Evolutionary conservation across 139 green algal species (phyloP).

Genomic region (Volvox africanus): DNA sequence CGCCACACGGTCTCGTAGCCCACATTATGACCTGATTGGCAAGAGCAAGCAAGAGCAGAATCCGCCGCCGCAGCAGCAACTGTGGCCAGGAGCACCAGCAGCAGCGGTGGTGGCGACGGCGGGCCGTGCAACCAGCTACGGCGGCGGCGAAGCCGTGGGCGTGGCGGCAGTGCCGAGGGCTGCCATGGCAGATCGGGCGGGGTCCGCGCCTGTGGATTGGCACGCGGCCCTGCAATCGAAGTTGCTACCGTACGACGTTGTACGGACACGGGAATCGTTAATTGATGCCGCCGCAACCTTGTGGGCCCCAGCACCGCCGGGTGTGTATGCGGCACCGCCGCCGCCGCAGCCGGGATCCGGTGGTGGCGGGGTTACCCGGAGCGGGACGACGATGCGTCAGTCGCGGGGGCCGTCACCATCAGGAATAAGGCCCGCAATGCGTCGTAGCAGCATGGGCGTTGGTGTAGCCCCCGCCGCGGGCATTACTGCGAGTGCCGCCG

Average conservation of each 20-base stretch:
- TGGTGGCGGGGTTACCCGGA: not conserved
- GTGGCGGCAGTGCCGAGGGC: not conserved
- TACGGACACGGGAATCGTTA: not conserved
- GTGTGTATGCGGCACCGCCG: not conserved
- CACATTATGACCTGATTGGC: too few species aligned
- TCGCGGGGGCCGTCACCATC: not conserved
- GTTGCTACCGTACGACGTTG: conserved; percentile 22
- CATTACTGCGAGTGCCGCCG: not conserved
- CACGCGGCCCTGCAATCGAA: not conserved
- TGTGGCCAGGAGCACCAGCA: not conserved
- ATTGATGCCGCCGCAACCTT: not conserved
- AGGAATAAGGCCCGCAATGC: too few species aligned
- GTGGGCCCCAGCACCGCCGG: not conserved
- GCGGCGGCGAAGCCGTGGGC: not conserved
- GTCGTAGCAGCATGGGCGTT: too few species aligned
- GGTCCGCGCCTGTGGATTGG: not conserved
- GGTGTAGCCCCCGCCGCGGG: not conserved
- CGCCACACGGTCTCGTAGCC: not conserved
- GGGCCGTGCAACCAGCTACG: not conserved
- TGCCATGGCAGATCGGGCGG: too few species aligned
- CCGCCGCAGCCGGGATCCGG: not conserved
- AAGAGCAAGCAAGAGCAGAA: not conserved
- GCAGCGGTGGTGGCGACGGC: not conserved
- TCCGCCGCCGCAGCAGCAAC: not conserved
- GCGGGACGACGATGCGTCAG: not conserved